These are phyloP conservation scores for Copromyces sp. DNA, from an alignment of 495 filamentous ascomycete genomes.

Conservation along the genomic window DNA sequence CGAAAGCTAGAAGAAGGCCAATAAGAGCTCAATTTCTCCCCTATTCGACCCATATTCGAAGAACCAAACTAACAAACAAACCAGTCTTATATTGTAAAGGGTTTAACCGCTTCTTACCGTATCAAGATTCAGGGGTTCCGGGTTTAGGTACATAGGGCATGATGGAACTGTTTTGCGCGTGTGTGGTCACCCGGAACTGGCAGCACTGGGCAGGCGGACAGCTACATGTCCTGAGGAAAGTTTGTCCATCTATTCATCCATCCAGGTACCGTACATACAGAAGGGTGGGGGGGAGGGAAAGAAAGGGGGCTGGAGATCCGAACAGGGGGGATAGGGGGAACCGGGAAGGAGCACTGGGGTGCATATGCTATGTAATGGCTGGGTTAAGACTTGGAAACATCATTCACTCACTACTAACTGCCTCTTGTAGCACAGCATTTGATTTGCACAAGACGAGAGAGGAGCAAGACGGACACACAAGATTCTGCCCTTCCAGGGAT, in stretches of 20 bases:
- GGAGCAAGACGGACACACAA: not conserved
- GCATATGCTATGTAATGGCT: not conserved
- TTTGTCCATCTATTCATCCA: not conserved
- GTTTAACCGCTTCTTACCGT: not conserved
- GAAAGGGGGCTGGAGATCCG: not conserved
- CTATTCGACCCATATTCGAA: too few species aligned
- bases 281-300: not conserved
- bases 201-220: not conserved
- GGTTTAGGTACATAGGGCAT: not conserved
- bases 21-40: too few species aligned
- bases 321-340: not conserved
- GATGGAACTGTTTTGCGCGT: not conserved
- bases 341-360: not conserved
- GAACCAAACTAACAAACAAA: too few species aligned
- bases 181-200: not conserved
- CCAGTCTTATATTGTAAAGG: too few species aligned
- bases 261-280: not conserved
- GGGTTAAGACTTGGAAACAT: too few species aligned
- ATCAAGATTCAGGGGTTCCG: not conserved
- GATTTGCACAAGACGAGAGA: not conserved
- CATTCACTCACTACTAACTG: not conserved
- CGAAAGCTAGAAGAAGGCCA: too few species aligned
- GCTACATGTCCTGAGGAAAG: not conserved
- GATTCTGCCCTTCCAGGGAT: not conserved
- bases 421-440: not conserved